Conservation (phyloP, 257 asterid species). For the Ajuga chamaepitys region DNA sequence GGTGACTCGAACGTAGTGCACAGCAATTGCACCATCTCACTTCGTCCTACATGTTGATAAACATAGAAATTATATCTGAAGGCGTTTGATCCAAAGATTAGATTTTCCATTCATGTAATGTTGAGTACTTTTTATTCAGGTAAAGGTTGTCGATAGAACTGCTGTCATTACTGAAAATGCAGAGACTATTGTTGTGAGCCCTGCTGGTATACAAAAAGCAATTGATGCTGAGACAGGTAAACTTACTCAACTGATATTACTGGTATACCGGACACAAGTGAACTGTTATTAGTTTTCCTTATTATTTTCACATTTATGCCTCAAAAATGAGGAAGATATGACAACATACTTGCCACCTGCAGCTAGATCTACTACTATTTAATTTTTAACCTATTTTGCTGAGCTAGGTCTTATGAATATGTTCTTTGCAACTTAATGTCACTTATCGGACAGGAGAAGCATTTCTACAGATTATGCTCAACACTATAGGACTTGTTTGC, state of each 20-base stretch:
- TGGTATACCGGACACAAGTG: neutral
- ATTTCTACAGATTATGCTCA: neutral
- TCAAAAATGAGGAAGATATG: neutral
- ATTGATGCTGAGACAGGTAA: slow-evolving; percentile 70
- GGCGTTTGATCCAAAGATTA: neutral
- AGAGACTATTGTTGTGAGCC: slow-evolving; percentile 68
- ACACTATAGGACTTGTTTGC: neutral
- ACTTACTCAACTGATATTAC: neutral
- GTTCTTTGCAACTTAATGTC: no score
- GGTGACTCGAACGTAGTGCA: no score
- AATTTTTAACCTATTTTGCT: no score
- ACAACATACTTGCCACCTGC: no score
- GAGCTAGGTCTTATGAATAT: no score
- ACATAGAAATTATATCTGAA: neutral
- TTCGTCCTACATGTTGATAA: neutral
- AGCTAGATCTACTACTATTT: no score
- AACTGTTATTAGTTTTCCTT: neutral
- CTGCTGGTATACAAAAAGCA: slow-evolving; percentile 71
- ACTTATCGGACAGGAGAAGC: no score
- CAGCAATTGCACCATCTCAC: no score
- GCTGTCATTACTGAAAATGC: slow-evolving; percentile 70
- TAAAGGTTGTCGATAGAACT: slow-evolving; percentile 69
- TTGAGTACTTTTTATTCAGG: slow-evolving; percentile 39
- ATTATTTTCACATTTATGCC: neutral
- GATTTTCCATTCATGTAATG: neutral